Percentiles rank a stretch among this genome's conserved stretches.
Conservation (phyloP, 805 yeast species). For the Jamesozyma piceae region DNA sequence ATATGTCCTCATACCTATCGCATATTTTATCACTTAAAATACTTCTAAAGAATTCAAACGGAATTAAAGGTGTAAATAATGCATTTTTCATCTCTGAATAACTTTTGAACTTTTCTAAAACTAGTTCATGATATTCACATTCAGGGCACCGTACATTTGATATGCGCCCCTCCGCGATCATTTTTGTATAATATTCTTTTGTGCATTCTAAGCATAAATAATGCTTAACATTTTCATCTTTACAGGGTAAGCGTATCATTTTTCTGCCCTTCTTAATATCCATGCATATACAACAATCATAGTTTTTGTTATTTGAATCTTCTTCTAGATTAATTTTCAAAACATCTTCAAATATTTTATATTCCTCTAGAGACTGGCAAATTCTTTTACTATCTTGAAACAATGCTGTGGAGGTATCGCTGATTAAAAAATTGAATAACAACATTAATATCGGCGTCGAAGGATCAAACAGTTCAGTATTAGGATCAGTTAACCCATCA, state of each 20-base stretch:
- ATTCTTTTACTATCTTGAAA: slow-evolving; percentile 7
- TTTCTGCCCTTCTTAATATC: slow-evolving; percentile 37
- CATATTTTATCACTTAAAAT: slow-evolving; percentile 28
- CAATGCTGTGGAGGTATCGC: slow-evolving; percentile 14
- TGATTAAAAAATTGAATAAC: slow-evolving; percentile 35
- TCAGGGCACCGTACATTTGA: slow-evolving; percentile 51
- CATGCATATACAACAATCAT: slow-evolving; percentile 50
- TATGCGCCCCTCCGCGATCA: slow-evolving; percentile 41
- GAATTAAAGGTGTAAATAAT: slow-evolving; percentile 36
- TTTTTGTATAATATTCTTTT: slow-evolving; percentile 33
- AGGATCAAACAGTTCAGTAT: slow-evolving; percentile 14
- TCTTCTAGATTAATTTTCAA: slow-evolving; percentile 17
- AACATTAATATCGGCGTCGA: slow-evolving; percentile 32
- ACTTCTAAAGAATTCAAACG: slow-evolving; percentile 28
- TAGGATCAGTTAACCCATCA: slow-evolving; percentile 21
- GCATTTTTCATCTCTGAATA: slow-evolving; percentile 28
- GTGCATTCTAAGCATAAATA: slow-evolving; percentile 41
- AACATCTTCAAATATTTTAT: slow-evolving; percentile 13
- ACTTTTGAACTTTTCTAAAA: slow-evolving; percentile 16
- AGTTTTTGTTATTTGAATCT: slow-evolving; percentile 33
- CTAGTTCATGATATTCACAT: slow-evolving; percentile 25
- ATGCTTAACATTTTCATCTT: slow-evolving; percentile 25
- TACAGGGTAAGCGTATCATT: slow-evolving; percentile 35
- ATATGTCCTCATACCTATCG: slow-evolving; percentile 34
- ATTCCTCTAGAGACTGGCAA: slow-evolving; percentile 12